Evolutionary conservation across 441 rosid genomes (phyloP).

Genomic region (Macaranga tanarius): DNA sequence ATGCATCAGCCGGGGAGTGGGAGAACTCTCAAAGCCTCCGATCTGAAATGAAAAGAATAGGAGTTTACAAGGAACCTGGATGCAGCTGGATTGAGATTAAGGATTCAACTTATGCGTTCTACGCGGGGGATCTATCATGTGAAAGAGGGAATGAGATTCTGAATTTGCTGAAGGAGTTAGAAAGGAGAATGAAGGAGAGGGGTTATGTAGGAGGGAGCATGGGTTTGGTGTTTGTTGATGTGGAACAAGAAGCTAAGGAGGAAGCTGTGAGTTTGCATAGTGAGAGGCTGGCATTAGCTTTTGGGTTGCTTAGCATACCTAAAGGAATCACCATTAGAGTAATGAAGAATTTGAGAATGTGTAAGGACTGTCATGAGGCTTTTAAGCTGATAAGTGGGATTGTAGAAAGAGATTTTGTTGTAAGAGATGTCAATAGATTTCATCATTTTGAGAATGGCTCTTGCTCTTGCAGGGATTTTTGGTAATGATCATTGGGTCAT

Average conservation of each 20-base stretch:
- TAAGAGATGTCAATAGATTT: conserved; percentile 82
- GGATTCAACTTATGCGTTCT: conserved; percentile 45
- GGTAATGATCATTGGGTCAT: conserved; percentile 36
- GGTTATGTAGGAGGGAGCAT: conserved; percentile 41
- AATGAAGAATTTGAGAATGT: conserved; percentile 81
- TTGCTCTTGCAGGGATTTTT: conserved; percentile 78
- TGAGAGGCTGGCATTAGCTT: conserved; percentile 72
- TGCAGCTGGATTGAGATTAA: conserved; percentile 79
- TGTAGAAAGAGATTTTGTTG: conserved; percentile 52
- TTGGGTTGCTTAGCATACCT: conserved; percentile 52
- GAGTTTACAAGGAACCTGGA: conserved; percentile 67
- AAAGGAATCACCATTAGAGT: conserved; percentile 60
- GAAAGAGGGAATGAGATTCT: conserved; percentile 45
- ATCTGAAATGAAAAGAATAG: conserved; percentile 53
- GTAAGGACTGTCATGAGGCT: conserved; percentile 76
- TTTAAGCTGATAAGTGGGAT: conserved; percentile 70
- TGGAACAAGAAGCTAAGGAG: conserved; percentile 38
- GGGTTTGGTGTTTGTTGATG: conserved; percentile 53
- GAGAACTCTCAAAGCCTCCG: conserved; percentile 48
- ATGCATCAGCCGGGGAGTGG: conserved; percentile 64
- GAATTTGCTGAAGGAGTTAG: conserved; percentile 48
- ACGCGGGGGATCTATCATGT: conserved; percentile 52
- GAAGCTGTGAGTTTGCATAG: conserved; percentile 54
- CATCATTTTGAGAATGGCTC: conserved; percentile 67
- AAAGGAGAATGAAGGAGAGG: conserved; percentile 53